Percentiles rank a stretch among this genome's conserved stretches.
phyloP scores from a whole-genome alignment of 805 yeast species.

The Yarrowia bubula region DNA sequence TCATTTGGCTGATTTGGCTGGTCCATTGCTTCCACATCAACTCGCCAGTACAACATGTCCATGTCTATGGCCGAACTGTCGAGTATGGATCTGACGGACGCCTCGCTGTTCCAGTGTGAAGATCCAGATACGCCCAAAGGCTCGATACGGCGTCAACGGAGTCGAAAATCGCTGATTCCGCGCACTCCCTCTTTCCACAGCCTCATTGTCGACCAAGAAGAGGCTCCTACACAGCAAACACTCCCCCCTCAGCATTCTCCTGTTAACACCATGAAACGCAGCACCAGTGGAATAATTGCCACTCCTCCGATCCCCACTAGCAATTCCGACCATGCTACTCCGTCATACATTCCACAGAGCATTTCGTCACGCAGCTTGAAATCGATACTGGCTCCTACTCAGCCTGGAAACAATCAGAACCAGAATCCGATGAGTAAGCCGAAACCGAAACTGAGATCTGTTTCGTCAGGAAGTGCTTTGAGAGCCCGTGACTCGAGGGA shows the following conservation, averaged over 20 bases:
- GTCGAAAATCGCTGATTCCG: constrained; percentile 18
- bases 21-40: background rate
- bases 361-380: constrained; percentile 15
- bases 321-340: background rate
- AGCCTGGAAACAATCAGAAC: constrained; percentile 2
- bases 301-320: constrained; percentile 9
- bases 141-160: constrained; percentile 13
- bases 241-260: background rate
- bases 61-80: constrained; percentile 15
- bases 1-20: background rate
- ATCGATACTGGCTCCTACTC: background rate
- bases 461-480: constrained; percentile 1
- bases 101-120: constrained; percentile 22
- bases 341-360: constrained; percentile 10
- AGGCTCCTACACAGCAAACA: background rate
- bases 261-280: background rate
- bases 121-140: constrained; percentile 14
- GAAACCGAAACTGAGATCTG: background rate
- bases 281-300: background rate
- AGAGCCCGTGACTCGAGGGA: background rate
- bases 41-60: background rate
- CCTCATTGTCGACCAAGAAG: constrained; percentile 9
- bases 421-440: constrained; percentile 4
- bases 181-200: constrained; percentile 9
- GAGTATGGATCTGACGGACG: constrained; percentile 16